phyloP scores from a whole-genome alignment of 768 basidiomycete genomes.

The Albatrellus ellisii region DNA sequence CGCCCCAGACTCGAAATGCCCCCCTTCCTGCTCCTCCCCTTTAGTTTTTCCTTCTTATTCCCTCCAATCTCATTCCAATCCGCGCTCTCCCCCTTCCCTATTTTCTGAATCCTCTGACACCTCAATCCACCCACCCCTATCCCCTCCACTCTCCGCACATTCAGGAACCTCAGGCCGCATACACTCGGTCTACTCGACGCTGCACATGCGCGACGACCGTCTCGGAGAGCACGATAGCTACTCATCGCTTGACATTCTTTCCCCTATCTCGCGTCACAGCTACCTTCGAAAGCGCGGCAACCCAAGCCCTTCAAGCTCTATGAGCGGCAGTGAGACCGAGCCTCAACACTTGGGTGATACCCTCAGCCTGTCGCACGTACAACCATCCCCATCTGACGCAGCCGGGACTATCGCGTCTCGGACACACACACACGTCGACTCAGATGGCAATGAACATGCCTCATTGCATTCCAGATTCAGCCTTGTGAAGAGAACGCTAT shows the following conservation, averaged over 20 bases:
- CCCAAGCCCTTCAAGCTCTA: constrained; percentile 37
- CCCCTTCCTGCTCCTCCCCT: constrained; percentile 1
- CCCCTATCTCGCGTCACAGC: constrained; percentile 20
- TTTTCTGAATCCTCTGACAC: constrained; percentile 23
- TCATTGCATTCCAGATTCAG: constrained; percentile 15
- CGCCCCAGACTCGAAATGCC: not conserved
- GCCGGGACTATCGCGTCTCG: constrained; percentile 24
- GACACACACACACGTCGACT: constrained; percentile 26
- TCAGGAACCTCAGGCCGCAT: constrained; percentile 33
- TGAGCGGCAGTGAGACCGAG: constrained; percentile 30
- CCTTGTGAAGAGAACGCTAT: constrained; percentile 7
- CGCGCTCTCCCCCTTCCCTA: constrained; percentile 11
- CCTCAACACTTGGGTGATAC: constrained; percentile 15
- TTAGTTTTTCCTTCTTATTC: not conserved
- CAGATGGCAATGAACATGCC: constrained; percentile 19
- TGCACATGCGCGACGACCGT: constrained; percentile 53
- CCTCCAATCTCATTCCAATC: not conserved
- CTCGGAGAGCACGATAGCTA: constrained; percentile 44
- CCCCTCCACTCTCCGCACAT: constrained; percentile 55
- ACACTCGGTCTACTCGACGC: constrained; percentile 32
- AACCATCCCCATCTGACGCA: constrained; percentile 20
- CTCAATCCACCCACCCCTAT: constrained; percentile 52
- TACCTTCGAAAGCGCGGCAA: constrained; percentile 46
- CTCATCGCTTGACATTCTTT: constrained; percentile 37
- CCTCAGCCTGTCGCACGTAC: constrained; percentile 11